Evolutionary conservation across 2,329 filamentous ascomycete genomes (phyloP).

Genomic region (Clarireedia hainanense): DNA sequence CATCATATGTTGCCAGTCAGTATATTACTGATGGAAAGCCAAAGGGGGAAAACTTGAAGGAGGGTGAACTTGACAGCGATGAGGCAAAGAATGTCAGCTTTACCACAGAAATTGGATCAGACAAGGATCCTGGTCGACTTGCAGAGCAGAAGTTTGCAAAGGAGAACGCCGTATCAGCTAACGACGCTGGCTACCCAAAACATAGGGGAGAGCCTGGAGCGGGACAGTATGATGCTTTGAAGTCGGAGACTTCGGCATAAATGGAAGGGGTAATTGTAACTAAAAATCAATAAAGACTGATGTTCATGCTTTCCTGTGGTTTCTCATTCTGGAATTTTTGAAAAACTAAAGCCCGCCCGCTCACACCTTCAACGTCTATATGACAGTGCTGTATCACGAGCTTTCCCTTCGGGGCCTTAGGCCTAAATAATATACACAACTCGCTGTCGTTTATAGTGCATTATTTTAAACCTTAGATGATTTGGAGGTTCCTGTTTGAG

Average conservation of each 20-base stretch:
- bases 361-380: no score
- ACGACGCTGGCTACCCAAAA: slow-evolving; percentile 16
- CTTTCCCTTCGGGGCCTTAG: no score
- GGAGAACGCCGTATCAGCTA: slow-evolving; percentile 19
- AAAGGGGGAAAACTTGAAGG: slow-evolving; percentile 26
- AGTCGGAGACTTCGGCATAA: slow-evolving; percentile 1
- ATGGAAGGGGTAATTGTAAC: background rate
- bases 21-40: slow-evolving; percentile 16
- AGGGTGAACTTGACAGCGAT: slow-evolving; percentile 23
- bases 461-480: no score
- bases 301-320: background rate
- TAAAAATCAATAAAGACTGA: background rate
- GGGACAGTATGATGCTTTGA: slow-evolving; percentile 2
- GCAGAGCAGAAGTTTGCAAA: slow-evolving; percentile 37
- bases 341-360: no score
- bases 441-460: no score
- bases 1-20: slow-evolving; percentile 23
- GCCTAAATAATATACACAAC: no score
- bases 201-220: slow-evolving; percentile 12
- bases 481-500: no score
- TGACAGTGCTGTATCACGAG: no score
- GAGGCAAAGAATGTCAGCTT: slow-evolving; percentile 28
- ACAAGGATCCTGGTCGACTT: slow-evolving; percentile 39
- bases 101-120: slow-evolving; percentile 36
- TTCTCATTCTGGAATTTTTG: no score